Conservation (phyloP, 2,329 filamentous ascomycete genomes). For the Ceratocystis huliohia region DNA sequence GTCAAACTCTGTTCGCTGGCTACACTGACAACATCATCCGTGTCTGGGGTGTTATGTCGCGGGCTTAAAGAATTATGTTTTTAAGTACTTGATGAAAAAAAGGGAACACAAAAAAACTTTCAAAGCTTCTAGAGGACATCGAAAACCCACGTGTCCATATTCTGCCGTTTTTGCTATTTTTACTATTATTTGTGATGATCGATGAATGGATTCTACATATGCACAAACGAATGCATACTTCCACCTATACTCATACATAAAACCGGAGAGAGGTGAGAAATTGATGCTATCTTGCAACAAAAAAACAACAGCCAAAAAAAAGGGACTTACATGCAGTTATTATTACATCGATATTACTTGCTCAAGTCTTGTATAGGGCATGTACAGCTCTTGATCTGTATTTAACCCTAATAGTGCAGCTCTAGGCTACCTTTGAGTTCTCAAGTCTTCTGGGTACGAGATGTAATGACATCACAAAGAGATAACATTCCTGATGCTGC, state of each 20-base stretch:
- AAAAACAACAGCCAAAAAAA: background rate
- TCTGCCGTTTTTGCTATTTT: slow-evolving; percentile 16
- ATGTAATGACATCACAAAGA: too few species aligned
- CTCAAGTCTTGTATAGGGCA: background rate
- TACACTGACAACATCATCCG: slow-evolving; percentile 99
- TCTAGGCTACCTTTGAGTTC: background rate
- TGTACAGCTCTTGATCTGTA: too few species aligned
- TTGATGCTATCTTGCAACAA: background rate
- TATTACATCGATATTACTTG: background rate
- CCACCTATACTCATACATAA: background rate
- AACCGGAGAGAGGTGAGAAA: background rate
- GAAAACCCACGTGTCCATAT: slow-evolving; percentile 15
- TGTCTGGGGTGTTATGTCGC: slow-evolving; percentile 94
- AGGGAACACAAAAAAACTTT: slow-evolving; percentile 22
- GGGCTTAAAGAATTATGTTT: slow-evolving; percentile 47
- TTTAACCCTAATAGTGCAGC: too few species aligned
- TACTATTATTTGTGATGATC: slow-evolving; percentile 18
- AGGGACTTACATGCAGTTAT: background rate
- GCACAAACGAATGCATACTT: background rate
- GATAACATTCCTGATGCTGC: background rate
- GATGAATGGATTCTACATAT: slow-evolving; percentile 8
- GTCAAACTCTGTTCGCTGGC: slow-evolving; percentile 97
- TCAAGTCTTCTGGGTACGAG: too few species aligned
- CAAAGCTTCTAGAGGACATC: slow-evolving; percentile 21
- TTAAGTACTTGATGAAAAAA: slow-evolving; percentile 22